These are phyloP conservation scores for Wickerhamomyces alni DNA, from an alignment of 805 yeast species.

Conservation along the genomic window DNA sequence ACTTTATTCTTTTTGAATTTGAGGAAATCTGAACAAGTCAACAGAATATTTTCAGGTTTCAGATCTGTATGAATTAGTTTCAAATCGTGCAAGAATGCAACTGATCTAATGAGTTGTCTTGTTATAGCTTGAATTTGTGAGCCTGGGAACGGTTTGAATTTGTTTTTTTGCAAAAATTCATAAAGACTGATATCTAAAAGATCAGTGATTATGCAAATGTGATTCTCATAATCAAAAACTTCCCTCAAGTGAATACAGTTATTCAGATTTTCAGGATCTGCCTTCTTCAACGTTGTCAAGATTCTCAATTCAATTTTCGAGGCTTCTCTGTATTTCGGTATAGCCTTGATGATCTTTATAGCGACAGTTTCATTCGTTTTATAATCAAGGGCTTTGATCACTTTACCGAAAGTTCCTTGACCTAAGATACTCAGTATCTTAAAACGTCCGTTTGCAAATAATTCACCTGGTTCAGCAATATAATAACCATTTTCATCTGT, in stretches of 20 bases:
- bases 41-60: constrained; percentile 88
- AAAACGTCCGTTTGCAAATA: constrained; percentile 69
- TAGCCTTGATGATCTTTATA: constrained; percentile 84
- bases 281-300: constrained; percentile 60
- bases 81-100: constrained; percentile 84
- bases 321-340: constrained; percentile 93
- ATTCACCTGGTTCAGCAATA: constrained; percentile 49
- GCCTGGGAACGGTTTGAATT: constrained; percentile 88
- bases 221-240: constrained; percentile 89
- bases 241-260: constrained; percentile 84
- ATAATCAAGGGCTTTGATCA: constrained; percentile 74
- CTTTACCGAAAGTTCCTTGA: constrained; percentile 92
- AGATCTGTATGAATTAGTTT: constrained; percentile 91
- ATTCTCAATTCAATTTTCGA: constrained; percentile 88
- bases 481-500: constrained; percentile 59
- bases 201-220: constrained; percentile 91
- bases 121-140: constrained; percentile 87
- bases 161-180: constrained; percentile 83
- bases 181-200: constrained; percentile 77
- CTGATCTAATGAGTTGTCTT: constrained; percentile 77
- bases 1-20: constrained; percentile 31
- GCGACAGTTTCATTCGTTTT: constrained; percentile 59
- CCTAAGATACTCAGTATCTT: constrained; percentile 66
- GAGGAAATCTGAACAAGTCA: constrained; percentile 18
- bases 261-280: constrained; percentile 58